Conservation (phyloP, 2,329 filamentous ascomycete genomes). For the Cordyceps militaris region DNA sequence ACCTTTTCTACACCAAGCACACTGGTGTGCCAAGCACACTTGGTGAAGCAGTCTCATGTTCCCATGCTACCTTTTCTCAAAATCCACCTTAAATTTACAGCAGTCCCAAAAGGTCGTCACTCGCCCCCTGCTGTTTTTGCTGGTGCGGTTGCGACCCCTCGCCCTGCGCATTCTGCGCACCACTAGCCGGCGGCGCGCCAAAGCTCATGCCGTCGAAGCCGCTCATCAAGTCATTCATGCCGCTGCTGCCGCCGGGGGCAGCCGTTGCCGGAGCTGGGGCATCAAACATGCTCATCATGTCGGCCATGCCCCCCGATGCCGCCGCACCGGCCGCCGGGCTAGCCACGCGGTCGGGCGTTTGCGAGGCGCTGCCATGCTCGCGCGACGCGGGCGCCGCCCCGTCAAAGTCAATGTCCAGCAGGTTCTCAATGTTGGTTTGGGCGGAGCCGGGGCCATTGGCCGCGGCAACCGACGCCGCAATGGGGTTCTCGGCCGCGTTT, state of each 20-base stretch:
- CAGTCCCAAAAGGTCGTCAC: constrained; percentile 51
- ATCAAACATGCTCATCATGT: constrained; percentile 65
- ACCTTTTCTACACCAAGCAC: not conserved
- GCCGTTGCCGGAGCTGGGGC: constrained; percentile 39
- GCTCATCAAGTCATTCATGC: constrained; percentile 82
- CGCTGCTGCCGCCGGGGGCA: constrained; percentile 40
- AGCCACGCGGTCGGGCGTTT: constrained; percentile 61
- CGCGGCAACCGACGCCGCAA: constrained; percentile 73
- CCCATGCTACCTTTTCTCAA: constrained; percentile 3
- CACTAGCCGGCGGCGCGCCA: constrained; percentile 53
- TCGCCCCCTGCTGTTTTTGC: constrained; percentile 47
- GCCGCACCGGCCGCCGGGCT: constrained; percentile 47
- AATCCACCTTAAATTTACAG: constrained; percentile 25
- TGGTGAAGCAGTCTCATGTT: no score
- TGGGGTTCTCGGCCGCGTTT: constrained; percentile 87
- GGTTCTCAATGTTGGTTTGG: constrained; percentile 83
- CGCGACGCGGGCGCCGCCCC: constrained; percentile 85
- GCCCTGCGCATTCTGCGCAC: constrained; percentile 37
- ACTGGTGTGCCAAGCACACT: no score
- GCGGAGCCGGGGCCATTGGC: constrained; percentile 54
- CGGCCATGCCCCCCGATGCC: constrained; percentile 45
- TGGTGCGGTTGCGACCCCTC: constrained; percentile 15
- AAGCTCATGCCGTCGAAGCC: constrained; percentile 80
- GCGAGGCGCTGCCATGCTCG: constrained; percentile 47
- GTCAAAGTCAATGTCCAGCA: constrained; percentile 94